Base-by-base conservation (phyloP, 2,329 filamentous ascomycete genomes). In the Neofusicoccum laricinum region DNA sequence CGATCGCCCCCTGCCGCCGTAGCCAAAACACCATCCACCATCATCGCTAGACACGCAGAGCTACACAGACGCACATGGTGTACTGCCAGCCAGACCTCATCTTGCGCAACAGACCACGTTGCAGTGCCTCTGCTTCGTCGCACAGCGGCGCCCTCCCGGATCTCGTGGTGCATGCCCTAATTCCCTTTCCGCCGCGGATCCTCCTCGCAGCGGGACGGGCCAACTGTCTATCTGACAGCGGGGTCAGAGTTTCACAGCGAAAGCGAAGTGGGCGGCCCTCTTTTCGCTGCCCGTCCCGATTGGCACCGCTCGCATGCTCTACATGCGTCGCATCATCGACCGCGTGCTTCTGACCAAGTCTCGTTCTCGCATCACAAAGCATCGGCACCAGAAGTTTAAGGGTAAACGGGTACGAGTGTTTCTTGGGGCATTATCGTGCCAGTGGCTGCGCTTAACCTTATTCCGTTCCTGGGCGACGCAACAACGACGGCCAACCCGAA, bases 21-120 rank as follows among this genome's bases (percentile, higher is more conserved):
- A 25, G 17, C n/a, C 21, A 45, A 34, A 36, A 17, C 40, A 32
- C 38, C 38, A 62, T 38, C 34, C 17, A 30, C 25, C 53, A 43
- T 40, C 36, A 32, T 43, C 40, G 32, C 14, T 19, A 41, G 45
- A 43, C 48, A 50, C 32, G 45, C 45, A 41, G 11, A 43, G 48
- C 38, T 19, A 43, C 48, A 53, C 48, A 30, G 38, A 49, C 32
- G 43, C 61, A 21, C 61, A 43, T 51, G 61, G 40, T 25, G 61
- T 48, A 36, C 34, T 45, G 36, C 21, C 40, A 25, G 48, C 40
- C 30, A 43, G 40, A 36, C 61, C 40, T 55, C 40, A 55, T 63
- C 49, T 63, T 53, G 61, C 61, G 61, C 48, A 45, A 63, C 61
- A 48, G 63, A 64, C 63, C 63, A 64, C 63, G 63, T 64, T 64